Evolutionary conservation across 2,329 filamentous ascomycete genomes (phyloP), one percentile per base, ranked within the genome.

Genomic region (Sporothrix pallida): DNA sequence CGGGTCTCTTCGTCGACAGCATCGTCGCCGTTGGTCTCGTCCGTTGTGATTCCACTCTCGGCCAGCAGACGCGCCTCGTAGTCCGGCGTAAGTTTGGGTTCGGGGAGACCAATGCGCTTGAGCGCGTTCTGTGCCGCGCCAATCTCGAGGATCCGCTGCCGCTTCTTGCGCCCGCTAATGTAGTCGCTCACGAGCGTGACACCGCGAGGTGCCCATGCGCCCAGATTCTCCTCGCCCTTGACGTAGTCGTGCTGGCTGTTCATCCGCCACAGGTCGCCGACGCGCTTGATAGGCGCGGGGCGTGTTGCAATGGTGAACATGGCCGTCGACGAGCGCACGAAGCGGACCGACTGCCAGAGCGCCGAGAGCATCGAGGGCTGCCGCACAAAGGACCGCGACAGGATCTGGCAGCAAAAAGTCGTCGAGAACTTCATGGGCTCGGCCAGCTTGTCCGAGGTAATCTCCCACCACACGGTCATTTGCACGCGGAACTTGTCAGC

Each of bases 221-320:
- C 90, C 54, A 99, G 85, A 68, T 91, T 87, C 81, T 99, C 96
- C 82, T 99, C 95, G 72, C 96, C 96, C 81, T 97, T 98, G 78
- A 99, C 93, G 80, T 98, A 98, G 81, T 97, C 94, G 78, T 97
- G 92, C 74, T 93, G 91, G 17, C 95, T 98, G 81, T 94, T 97
- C 90, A 98, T 94, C 72, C 96, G 90, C 96, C 96, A 99, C 13
- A 99, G 86, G 80, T 99, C 96, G 2, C 94, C 94, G 0, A 94
- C 93, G 65, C 93, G 89, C 82, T 98, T 98, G 70, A 97, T 94
- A 2, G 94, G 94, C 8, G 93, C 91, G 0, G 96, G 96, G 44
- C 94, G 91, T 81, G 98, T 91, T 6, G 91, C 91, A 69, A 98
- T 85, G 1, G 93, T 94, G 82, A 97, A 99, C 74, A 97, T 93